Percentiles rank a stretch among this genome's conserved stretches.
Evolutionary conservation across 768 basidiomycete genomes (phyloP).

Genomic region (Tephrocybe sp.): DNA sequence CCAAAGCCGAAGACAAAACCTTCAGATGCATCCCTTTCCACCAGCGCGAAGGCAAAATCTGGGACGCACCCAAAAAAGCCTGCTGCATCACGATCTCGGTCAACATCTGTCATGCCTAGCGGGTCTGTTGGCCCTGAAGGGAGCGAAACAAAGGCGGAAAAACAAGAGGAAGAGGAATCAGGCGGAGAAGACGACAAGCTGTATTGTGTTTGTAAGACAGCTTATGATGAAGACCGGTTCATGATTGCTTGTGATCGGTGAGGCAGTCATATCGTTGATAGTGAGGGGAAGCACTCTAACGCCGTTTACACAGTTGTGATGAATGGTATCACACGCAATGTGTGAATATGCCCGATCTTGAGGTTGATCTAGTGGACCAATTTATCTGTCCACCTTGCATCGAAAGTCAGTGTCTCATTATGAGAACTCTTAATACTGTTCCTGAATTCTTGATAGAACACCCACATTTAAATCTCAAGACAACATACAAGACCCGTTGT

Average conservation of each 20-base stretch:
- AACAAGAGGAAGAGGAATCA: conserved; percentile 45
- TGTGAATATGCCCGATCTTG: conserved; percentile 74
- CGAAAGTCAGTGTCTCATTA: conserved; percentile 50
- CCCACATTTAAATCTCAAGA: conserved; percentile 56
- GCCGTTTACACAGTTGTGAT: conserved; percentile 61
- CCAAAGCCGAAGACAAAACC: conserved; percentile 30
- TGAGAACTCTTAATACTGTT: background rate
- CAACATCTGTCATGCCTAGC: conserved; percentile 65
- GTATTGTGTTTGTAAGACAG: conserved; percentile 87
- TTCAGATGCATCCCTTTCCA: conserved; percentile 16
- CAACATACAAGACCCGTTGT: conserved; percentile 81
- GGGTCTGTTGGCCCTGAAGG: conserved; percentile 38
- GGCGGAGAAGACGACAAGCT: conserved; percentile 65
- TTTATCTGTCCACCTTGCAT: conserved; percentile 86
- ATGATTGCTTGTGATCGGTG: conserved; percentile 96
- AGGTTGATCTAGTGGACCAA: conserved; percentile 87
- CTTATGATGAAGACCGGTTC: conserved; percentile 80
- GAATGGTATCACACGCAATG: conserved; percentile 94
- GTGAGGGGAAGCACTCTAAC: background rate
- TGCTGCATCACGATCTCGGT: conserved; percentile 57
- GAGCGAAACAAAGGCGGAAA: conserved; percentile 34
- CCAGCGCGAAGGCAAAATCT: conserved; percentile 19
- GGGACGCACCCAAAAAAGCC: conserved; percentile 31
- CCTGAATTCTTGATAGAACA: conserved; percentile 40
- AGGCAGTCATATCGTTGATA: conserved; percentile 24